Evolutionary conservation across 805 yeast species (phyloP).

Genomic region (Ogataea paradorogensis): DNA sequence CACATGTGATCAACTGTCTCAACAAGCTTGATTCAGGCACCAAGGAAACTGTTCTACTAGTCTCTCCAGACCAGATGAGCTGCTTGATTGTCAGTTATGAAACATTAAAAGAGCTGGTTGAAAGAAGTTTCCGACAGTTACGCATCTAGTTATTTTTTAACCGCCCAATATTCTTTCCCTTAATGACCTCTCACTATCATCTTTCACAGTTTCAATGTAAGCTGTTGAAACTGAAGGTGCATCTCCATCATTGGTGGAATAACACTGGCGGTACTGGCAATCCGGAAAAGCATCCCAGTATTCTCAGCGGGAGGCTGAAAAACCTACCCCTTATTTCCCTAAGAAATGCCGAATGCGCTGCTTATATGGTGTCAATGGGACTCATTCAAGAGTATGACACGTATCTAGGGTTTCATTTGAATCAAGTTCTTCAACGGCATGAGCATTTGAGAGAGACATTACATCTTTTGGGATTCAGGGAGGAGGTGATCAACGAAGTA

Average conservation of each 20-base stretch:
- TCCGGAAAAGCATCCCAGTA: conserved; percentile 22
- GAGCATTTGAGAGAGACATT: conserved; percentile 26
- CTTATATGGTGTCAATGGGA: conserved; percentile 13
- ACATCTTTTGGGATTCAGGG: neutral
- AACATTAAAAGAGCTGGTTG: conserved; percentile 73
- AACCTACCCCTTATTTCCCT: conserved; percentile 27
- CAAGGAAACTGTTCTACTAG: conserved; percentile 76
- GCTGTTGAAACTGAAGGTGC: conserved; percentile 21
- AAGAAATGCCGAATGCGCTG: conserved; percentile 24
- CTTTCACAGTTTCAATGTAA: conserved; percentile 20
- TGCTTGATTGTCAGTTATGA: conserved; percentile 84
- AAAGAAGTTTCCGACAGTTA: conserved; percentile 58
- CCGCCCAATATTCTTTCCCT: conserved; percentile 4
- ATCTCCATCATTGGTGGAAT: conserved; percentile 30
- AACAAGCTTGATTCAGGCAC: conserved; percentile 92
- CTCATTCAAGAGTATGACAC: conserved; percentile 8
- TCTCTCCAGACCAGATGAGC: conserved; percentile 79
- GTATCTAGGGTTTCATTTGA: conserved; percentile 8
- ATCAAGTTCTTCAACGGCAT: conserved; percentile 15
- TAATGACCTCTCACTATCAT: conserved; percentile 25
- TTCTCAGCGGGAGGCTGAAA: conserved; percentile 27
- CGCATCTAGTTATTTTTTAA: conserved; percentile 9
- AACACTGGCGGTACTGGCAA: conserved; percentile 18
- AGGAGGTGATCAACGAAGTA: neutral
- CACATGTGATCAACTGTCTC: conserved; percentile 72